A percentile compares a stretch with the other conserved stretches of the same genome.
These are phyloP conservation scores for Boletus subparvulus DNA, from an alignment of 768 basidiomycete species.

Conservation along the genomic window DNA sequence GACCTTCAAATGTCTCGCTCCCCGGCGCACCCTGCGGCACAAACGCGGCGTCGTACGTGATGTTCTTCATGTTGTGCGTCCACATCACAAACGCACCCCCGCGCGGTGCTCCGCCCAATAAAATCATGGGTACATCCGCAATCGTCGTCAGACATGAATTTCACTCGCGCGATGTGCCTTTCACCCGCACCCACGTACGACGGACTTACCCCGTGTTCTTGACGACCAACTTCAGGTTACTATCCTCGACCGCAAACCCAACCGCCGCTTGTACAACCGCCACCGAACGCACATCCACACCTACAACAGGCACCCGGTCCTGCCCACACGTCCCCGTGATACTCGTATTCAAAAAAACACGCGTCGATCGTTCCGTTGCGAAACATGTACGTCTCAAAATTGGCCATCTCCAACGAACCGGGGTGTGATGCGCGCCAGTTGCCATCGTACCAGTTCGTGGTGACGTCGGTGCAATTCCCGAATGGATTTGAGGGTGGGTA, in stretches of 20 bases:
- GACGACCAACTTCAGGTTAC: conserved; percentile 19
- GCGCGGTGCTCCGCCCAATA: conserved; percentile 39
- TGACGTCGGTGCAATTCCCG: conserved; percentile 39
- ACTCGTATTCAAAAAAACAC: conserved; percentile 34
- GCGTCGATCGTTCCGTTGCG: conserved; percentile 46
- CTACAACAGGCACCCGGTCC: conserved; percentile 20
- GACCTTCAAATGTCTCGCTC: conserved; percentile 4
- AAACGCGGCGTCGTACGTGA: conserved; percentile 33
- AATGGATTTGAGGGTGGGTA: conserved; percentile 38
- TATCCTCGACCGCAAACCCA: conserved; percentile 17
- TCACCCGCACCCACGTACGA: neutral
- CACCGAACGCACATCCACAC: conserved; percentile 21
- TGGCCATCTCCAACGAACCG: conserved; percentile 39
- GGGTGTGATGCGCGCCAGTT: conserved; percentile 43
- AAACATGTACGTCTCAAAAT: conserved; percentile 36
- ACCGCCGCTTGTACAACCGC: conserved; percentile 23
- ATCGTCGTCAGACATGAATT: neutral
- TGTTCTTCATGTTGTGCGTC: conserved; percentile 42
- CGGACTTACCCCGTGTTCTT: conserved; percentile 25
- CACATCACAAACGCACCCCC: conserved; percentile 41
- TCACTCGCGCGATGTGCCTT: neutral
- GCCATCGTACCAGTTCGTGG: conserved; percentile 30
- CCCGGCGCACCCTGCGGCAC: conserved; percentile 32
- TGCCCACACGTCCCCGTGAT: conserved; percentile 21
- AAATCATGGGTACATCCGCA: conserved; percentile 34